Evolutionary conservation across 495 filamentous ascomycete genomes (phyloP).

Genomic region (Penicillium simplicissimum): DNA sequence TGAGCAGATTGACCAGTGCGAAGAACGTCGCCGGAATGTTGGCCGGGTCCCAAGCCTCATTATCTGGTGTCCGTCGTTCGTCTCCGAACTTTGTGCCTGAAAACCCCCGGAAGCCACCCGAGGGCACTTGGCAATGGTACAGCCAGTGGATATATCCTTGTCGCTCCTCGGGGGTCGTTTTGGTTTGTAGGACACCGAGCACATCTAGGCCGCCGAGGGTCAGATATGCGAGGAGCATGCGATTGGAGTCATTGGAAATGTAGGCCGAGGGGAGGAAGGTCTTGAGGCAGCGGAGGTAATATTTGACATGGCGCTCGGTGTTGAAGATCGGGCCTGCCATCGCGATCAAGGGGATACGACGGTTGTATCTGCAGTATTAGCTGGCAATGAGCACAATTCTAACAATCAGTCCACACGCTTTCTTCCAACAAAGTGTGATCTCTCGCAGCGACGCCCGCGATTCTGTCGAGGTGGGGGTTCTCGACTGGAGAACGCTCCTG

Average conservation of each 20-base stretch:
- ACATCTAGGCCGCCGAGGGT: constrained; percentile 81
- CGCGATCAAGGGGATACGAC: background rate
- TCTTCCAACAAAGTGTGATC: background rate
- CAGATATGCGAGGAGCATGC: constrained; percentile 87
- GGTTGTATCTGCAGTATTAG: background rate
- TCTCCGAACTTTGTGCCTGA: constrained; percentile 63
- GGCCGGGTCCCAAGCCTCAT: constrained; percentile 71
- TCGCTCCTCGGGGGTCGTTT: constrained; percentile 59
- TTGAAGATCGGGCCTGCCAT: constrained; percentile 56
- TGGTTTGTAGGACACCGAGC: constrained; percentile 59
- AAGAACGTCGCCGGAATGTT: constrained; percentile 87
- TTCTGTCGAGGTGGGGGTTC: constrained; percentile 16
- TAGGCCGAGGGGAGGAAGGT: constrained; percentile 79
- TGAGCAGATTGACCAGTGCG: constrained; percentile 70
- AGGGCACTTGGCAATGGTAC: constrained; percentile 70
- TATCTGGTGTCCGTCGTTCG: constrained; percentile 44
- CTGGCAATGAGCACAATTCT: no score
- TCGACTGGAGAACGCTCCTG: constrained; percentile 13
- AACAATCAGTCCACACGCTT: background rate
- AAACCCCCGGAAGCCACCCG: constrained; percentile 79
- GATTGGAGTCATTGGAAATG: constrained; percentile 82
- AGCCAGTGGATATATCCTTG: constrained; percentile 67
- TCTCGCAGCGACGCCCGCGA: background rate
- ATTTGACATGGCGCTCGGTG: constrained; percentile 76
- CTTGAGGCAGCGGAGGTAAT: constrained; percentile 88